phyloP scores from a whole-genome alignment of 2,329 filamentous ascomycete genomes.

The Fusarium torulosum region DNA sequence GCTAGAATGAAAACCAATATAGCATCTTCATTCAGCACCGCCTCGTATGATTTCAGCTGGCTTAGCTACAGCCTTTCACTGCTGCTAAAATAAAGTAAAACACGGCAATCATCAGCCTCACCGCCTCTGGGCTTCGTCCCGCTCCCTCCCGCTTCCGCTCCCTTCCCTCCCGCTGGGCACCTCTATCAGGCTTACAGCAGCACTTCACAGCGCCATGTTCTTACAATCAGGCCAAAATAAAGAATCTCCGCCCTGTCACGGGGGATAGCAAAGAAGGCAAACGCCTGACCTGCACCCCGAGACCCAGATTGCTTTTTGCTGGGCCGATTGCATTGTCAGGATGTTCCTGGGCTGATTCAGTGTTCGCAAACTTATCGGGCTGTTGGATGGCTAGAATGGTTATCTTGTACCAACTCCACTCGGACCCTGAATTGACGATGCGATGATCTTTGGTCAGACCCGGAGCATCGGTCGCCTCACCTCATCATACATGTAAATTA shows the following conservation, averaged over 20 bases:
- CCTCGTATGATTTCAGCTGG: conserved; percentile 34
- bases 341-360: conserved; percentile 33
- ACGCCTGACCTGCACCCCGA: conserved; percentile 21
- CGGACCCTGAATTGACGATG: conserved; percentile 35
- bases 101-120: conserved; percentile 45
- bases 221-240: conserved; percentile 18
- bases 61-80: conserved; percentile 13
- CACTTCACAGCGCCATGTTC: conserved; percentile 17
- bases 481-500: conserved; percentile 19
- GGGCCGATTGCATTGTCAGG: conserved; percentile 26
- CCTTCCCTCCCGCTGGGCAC: conserved; percentile 46
- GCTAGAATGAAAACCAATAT: conserved; percentile 27
- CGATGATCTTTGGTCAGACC: conserved; percentile 7
- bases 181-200: conserved; percentile 35
- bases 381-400: conserved; percentile 23
- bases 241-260: conserved; percentile 21
- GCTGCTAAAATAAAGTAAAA: conserved; percentile 18
- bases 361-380: conserved; percentile 15
- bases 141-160: conserved; percentile 46
- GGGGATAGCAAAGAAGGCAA: conserved; percentile 6
- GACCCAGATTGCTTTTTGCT: conserved; percentile 29
- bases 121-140: conserved; percentile 48
- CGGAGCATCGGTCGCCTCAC: conserved; percentile 24
- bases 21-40: conserved; percentile 27
- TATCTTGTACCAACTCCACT: conserved; percentile 25